Evolutionary conservation across 495 filamentous ascomycete genomes (phyloP).

Genomic region (Bryoglossum gracile): DNA sequence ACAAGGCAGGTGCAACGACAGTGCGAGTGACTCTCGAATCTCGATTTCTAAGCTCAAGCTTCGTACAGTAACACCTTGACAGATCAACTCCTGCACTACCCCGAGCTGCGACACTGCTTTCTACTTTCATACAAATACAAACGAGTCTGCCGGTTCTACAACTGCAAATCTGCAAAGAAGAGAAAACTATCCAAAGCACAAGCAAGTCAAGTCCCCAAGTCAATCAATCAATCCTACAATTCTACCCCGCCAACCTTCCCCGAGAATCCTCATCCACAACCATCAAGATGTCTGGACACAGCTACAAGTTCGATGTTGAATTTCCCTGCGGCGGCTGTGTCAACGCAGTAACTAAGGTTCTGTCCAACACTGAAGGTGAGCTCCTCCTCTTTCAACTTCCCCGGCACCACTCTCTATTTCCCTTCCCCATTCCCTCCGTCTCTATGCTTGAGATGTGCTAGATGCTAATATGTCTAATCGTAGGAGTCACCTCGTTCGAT

Average conservation of each 20-base stretch:
- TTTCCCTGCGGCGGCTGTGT: constrained; percentile 63
- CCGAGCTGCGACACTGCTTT: too few relatives aligned
- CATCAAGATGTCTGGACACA: constrained; percentile 38
- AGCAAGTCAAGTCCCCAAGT: neutral
- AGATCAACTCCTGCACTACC: too few relatives aligned
- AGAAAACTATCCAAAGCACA: too few relatives aligned
- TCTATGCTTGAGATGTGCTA: too few relatives aligned
- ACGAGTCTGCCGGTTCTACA: neutral
- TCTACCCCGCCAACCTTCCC: constrained; percentile 1
- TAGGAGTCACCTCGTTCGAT: constrained; percentile 80
- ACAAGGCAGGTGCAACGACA: neutral
- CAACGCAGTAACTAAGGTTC: constrained; percentile 70
- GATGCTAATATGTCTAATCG: constrained; percentile 6
- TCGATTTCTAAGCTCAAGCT: constrained; percentile 1
- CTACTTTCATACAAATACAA: neutral
- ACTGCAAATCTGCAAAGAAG: neutral
- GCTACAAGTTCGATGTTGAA: constrained; percentile 60
- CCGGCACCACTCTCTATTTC: neutral
- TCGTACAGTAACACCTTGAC: neutral
- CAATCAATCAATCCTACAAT: neutral
- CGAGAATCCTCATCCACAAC: constrained; percentile 25
- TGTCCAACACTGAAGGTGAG: constrained; percentile 87
- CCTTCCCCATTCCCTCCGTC: constrained; percentile 1
- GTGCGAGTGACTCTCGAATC: neutral
- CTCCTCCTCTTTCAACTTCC: constrained; percentile 15